phyloP scores from a whole-genome alignment of 345 rosid species.

The Psidium friedrichsthalianum region DNA sequence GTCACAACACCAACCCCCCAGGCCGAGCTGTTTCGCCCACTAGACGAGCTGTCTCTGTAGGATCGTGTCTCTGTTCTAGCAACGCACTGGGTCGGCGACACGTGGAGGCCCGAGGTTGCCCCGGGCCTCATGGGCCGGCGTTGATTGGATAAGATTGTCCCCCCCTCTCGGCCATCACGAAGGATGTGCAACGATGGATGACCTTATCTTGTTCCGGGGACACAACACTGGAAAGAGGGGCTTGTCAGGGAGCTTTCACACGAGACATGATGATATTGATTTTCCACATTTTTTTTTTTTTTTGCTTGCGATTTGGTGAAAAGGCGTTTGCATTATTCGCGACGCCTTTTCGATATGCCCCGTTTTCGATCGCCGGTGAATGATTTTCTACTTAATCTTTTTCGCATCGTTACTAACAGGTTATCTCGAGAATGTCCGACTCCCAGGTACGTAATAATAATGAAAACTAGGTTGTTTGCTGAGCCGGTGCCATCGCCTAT shows the following conservation, averaged over 20 bases:
- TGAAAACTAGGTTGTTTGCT: background rate
- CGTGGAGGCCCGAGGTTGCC: background rate
- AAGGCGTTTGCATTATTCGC: background rate
- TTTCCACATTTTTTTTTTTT: background rate
- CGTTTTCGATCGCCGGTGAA: background rate
- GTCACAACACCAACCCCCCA: background rate
- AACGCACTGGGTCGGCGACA: background rate
- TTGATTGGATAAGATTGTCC: background rate
- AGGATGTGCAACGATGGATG: background rate
- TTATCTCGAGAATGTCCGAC: background rate
- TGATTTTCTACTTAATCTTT: background rate
- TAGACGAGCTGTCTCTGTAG: background rate
- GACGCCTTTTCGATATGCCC: accelerated
- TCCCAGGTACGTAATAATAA: accelerated
- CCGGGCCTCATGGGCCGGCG: background rate
- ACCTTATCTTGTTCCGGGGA: background rate
- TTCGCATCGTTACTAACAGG: background rate
- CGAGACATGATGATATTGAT: background rate
- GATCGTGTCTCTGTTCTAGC: background rate
- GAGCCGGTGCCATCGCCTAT: background rate
- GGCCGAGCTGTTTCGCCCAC: background rate
- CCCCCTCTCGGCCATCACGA: too few relatives aligned
- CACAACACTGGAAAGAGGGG: too few relatives aligned
- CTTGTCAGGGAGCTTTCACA: background rate
- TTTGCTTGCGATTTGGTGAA: background rate